A percentile compares a stretch with the other conserved stretches of the same genome.
Conservation (phyloP, 768 basidiomycete species). For the Botryobasidium botryosum region DNA sequence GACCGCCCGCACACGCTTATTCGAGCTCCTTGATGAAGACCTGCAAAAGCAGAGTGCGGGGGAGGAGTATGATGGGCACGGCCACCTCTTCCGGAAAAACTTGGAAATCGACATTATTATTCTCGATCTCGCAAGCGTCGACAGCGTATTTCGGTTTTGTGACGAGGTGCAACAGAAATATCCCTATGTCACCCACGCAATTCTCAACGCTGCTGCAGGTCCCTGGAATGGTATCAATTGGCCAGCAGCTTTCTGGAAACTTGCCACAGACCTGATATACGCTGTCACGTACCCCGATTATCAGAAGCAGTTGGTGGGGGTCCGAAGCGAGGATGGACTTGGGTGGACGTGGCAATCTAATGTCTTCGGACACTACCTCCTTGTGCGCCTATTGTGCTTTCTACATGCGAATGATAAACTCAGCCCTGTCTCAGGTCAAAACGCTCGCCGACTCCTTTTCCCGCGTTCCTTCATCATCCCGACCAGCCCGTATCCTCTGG, state of each 20-base stretch:
- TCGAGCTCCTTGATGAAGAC: constrained; percentile 35
- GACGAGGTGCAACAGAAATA: constrained; percentile 37
- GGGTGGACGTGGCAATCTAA: constrained; percentile 80
- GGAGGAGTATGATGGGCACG: constrained; percentile 32
- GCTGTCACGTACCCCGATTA: constrained; percentile 38
- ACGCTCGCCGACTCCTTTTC: too few species aligned
- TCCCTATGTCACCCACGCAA: constrained; percentile 62
- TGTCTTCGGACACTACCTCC: constrained; percentile 58
- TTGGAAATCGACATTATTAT: constrained; percentile 40
- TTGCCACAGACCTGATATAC: constrained; percentile 27
- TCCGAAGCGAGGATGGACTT: constrained; percentile 46
- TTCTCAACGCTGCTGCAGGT: constrained; percentile 64
- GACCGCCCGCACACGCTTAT: constrained; percentile 38
- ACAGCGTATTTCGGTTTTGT: constrained; percentile 45
- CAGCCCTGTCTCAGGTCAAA: too few species aligned
- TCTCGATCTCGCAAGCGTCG: constrained; percentile 47
- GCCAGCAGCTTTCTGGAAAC: constrained; percentile 28
- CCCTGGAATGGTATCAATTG: constrained; percentile 40
- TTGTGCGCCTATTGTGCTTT: neutral
- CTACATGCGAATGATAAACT: too few species aligned
- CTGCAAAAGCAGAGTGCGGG: constrained; percentile 22
- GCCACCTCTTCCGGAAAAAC: constrained; percentile 39
- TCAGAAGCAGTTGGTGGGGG: constrained; percentile 40
- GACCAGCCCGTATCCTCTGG: constrained; percentile 55
- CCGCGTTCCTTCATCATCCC: constrained; percentile 17